Evolutionary conservation across 768 basidiomycete genomes (phyloP).

Genomic region (Dendrothele bispora): DNA sequence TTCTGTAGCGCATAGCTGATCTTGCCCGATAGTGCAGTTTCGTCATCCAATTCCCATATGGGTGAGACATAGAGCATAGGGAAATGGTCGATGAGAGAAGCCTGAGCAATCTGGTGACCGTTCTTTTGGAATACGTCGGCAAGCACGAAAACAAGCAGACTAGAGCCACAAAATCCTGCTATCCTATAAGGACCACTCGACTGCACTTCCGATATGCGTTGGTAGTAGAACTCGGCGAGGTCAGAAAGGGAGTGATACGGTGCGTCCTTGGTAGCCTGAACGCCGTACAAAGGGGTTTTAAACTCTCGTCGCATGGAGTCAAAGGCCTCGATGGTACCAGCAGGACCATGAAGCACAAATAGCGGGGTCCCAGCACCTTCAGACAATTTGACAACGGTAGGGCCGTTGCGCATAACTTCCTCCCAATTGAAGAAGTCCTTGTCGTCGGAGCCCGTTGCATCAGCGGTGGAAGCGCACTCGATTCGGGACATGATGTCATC

Average conservation of each 20-base stretch:
- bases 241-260: conserved; percentile 11
- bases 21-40: neutral
- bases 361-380: conserved; percentile 9
- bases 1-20: neutral
- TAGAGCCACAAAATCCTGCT: conserved; percentile 6
- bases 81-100: neutral
- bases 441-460: neutral
- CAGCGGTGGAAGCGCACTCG: too few species aligned
- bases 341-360: conserved; percentile 13
- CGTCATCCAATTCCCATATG: neutral
- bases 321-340: conserved; percentile 10
- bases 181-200: conserved; percentile 21
- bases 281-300: conserved; percentile 10
- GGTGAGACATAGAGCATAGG: neutral
- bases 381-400: conserved; percentile 9
- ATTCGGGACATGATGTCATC: conserved; percentile 1
- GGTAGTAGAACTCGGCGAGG: conserved; percentile 15
- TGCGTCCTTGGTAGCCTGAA: conserved; percentile 18
- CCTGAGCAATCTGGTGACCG: neutral
- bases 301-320: conserved; percentile 11
- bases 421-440: conserved; percentile 7
- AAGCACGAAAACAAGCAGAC: neutral
- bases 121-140: neutral
- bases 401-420: neutral
- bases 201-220: conserved; percentile 14